Percentiles rank a stretch among this genome's conserved stretches.
Conservation (phyloP, 768 basidiomycete genomes). For the Albatrellus ellisii region DNA sequence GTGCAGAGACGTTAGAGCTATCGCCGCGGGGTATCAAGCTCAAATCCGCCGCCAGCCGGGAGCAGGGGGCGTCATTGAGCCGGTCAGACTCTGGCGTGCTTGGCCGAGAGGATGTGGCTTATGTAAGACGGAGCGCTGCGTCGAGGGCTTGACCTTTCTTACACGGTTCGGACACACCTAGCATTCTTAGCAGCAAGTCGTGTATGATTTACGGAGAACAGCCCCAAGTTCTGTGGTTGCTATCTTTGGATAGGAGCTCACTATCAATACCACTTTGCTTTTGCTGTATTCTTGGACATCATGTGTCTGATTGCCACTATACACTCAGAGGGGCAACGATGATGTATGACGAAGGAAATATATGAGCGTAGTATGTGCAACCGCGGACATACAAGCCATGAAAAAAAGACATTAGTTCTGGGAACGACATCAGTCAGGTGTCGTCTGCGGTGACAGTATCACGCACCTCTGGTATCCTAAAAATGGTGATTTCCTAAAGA, state of each 20-base stretch:
- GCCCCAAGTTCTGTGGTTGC: neutral
- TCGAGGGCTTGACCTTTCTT: neutral
- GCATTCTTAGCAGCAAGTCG: neutral
- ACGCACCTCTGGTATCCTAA: constrained; percentile 77
- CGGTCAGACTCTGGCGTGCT: constrained; percentile 7
- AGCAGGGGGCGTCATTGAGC: neutral
- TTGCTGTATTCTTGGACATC: neutral
- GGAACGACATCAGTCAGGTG: no score
- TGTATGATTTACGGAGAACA: neutral
- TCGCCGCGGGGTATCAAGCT: neutral
- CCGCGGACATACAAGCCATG: constrained; percentile 1
- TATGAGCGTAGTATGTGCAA: constrained; percentile 5
- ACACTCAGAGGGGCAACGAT: neutral
- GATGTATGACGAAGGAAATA: constrained; percentile 2
- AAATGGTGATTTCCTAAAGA: constrained; percentile 70
- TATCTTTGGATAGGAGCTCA: neutral
- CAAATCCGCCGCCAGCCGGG: neutral
- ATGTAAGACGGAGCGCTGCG: neutral
- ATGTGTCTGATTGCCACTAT: neutral
- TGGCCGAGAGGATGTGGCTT: constrained; percentile 3
- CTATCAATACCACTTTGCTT: neutral
- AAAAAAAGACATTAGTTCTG: constrained; percentile 8
- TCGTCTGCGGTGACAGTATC: neutral
- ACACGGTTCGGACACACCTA: neutral
- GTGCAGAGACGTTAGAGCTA: constrained; percentile 1